Base-by-base conservation (phyloP, 352 stramenopile genomes). In the Thraustochytrium sp. region DNA sequence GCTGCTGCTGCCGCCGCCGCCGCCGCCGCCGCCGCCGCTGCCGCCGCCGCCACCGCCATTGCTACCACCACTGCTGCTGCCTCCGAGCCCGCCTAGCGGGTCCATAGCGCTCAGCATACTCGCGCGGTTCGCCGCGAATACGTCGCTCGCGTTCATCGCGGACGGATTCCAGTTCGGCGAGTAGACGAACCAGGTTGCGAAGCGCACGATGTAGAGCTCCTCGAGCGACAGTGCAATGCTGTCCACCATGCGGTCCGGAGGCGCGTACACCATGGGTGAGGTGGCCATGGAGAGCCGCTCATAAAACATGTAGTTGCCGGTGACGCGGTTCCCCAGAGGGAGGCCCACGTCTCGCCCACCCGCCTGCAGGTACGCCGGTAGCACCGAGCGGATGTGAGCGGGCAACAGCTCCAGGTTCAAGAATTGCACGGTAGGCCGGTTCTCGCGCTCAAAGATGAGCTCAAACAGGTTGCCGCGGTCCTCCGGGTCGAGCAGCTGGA, bases 191-290 rank as follows among this genome's bases (percentile, higher is more conserved):
- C 68, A 80, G 26, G 21, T 34, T 13, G 31, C 31, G 38, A 80
- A 80, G 34, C 53, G 48, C 8, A 80, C 76, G 11, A 80, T 26
- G 38, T 36, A 80, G 51, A 75, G 44, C 68, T 80, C 68, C 51
- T 80, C 44, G 5, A 80, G 51, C 13, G 40, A 38, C 16, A 77
- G 42, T 11, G 49, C 42, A 3, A 77, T 62, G 34, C 42, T 77
- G 16, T 34, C 34, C 13, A 18, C 21, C 40, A 75, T 36, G 2
- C 23, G 40, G 18, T 62, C 65, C 29, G n/a, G n/a, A n/a, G 49
- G 65, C 5, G 42, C 16, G 46, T 62, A 77, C 0, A 34, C 36
- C 42, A 38, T 11, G 9, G 42, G 65, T n/a, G 65, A 77, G 18
- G 48, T 61, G 21, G 68, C 48, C 18, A n/a, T 5, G 3, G 53